Base-by-base conservation (phyloP, 768 basidiomycete genomes). In the Russula olivacea region DNA sequence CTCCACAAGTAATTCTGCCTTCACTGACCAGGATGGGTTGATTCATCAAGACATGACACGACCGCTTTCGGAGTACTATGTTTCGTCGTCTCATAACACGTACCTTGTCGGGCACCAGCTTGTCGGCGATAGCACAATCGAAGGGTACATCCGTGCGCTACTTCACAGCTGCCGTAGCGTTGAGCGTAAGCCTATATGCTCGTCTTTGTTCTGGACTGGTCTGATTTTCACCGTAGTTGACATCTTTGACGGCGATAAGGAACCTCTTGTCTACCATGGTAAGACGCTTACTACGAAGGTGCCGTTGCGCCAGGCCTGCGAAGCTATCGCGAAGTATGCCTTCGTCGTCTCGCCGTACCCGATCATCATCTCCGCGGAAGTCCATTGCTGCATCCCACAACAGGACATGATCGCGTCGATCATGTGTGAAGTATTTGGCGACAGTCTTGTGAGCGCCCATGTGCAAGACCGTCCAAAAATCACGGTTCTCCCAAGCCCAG, bases 161-260 rank as follows among this genome's bases (percentile, higher is more conserved):
- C 78, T 97, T 47, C 90, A 89, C 55, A 84, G 91, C 40, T 96
- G 94, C 72, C 83, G 95, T n/a, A 93, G 90, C 60, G 95, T 98
- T 32, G 95, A 98, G 74, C 73, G 95, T 94, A 68, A 67, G 89
- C 81, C 3, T 55, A 14, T 40, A 15, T 25, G 11, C 19, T 55
- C 38, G 6, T 25, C 45, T 54, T 34, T 50, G 38, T 50, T 48
- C 48, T 6, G 34, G 28, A 30, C 41, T 50, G 40, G 30, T n/a
- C 21, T 52, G 9, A 50, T 51, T 38, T 56, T 32, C 60, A 45
- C 45, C 63, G 8, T 64, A 98, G 94, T 98, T 69, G 96, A 98
- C 68, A 85, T 95, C 48, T 97, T 87, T 71, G 92, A 97, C 65
- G 94, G 95, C 12, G 89, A 93, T 36, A 73, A 69, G 3, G 93